Conservation (phyloP, 495 filamentous ascomycete genomes). For the Margaritispora aquatica region DNA sequence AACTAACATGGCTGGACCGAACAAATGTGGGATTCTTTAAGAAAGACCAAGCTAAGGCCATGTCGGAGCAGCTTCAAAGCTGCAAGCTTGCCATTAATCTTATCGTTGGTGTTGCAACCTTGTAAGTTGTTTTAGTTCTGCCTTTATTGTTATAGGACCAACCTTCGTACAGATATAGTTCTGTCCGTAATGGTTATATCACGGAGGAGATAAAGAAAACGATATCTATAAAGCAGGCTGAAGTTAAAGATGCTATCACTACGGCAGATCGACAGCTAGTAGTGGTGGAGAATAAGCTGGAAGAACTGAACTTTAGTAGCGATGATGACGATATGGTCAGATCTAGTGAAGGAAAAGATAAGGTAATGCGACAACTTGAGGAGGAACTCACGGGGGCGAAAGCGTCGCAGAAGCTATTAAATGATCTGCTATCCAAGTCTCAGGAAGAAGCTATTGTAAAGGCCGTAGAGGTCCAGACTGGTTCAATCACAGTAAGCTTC, state of each 20-base stretch:
- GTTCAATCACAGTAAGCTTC: constrained; percentile 13
- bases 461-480: background rate
- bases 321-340: background rate
- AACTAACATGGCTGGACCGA: constrained; percentile 29
- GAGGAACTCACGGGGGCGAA: background rate
- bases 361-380: background rate
- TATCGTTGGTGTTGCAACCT: constrained; percentile 29
- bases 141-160: constrained; percentile 10
- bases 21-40: constrained; percentile 32
- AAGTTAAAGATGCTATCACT: background rate
- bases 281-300: constrained; percentile 25
- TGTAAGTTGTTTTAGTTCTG: constrained; percentile 23
- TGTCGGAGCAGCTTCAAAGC: constrained; percentile 31
- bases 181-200: background rate
- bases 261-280: background rate
- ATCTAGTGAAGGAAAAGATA: background rate
- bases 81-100: constrained; percentile 29
- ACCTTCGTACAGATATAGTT: constrained; percentile 3
- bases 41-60: constrained; percentile 28
- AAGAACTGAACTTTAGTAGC: background rate
- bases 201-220: background rate
- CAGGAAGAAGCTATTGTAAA: background rate
- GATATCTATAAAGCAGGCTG: background rate
- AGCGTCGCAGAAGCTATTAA: background rate
- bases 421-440: background rate